Evolutionary conservation across 345 rosid genomes (phyloP).

Genomic region (Gossypium rotundifolium): DNA sequence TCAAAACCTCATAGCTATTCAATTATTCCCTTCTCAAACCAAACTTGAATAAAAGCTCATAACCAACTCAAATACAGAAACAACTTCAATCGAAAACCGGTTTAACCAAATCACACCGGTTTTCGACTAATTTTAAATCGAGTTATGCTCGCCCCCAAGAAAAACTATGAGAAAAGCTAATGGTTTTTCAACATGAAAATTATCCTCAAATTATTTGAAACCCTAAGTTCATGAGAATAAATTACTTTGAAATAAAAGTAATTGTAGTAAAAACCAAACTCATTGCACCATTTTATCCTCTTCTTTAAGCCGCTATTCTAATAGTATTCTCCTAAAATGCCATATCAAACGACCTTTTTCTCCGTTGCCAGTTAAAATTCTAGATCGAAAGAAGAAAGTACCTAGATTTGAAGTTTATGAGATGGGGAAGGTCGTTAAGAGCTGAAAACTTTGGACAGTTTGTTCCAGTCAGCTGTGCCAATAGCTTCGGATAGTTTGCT

Average conservation of each 20-base stretch:
- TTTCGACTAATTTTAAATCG: background rate
- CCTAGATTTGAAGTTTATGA: background rate
- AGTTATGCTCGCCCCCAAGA: background rate
- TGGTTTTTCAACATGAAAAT: background rate
- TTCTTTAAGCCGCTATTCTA: slow-evolving; percentile 23
- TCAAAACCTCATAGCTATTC: background rate
- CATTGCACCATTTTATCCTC: slow-evolving; percentile 6
- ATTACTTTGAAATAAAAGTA: background rate
- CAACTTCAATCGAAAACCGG: background rate
- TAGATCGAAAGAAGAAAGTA: slow-evolving; percentile 11
- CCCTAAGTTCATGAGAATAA: slow-evolving; percentile 6
- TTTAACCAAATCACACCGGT: background rate
- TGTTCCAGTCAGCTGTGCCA: slow-evolving; percentile 4
- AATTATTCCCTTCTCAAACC: background rate
- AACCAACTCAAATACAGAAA: background rate
- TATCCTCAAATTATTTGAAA: slow-evolving; percentile 6
- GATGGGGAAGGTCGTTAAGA: slow-evolving; percentile 20
- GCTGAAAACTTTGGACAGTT: slow-evolving; percentile 21
- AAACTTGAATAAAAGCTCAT: background rate
- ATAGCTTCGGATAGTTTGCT: slow-evolving; percentile 20
- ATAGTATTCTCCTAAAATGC: slow-evolving; percentile 11
- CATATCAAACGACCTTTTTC: slow-evolving; percentile 5
- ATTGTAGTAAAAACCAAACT: background rate
- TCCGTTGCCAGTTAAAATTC: slow-evolving; percentile 11
- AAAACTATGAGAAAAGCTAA: background rate